Evolutionary conservation across 768 basidiomycete genomes (phyloP), one percentile per base, ranked within the genome.

Genomic region (Rhodotorula paludigena): DNA sequence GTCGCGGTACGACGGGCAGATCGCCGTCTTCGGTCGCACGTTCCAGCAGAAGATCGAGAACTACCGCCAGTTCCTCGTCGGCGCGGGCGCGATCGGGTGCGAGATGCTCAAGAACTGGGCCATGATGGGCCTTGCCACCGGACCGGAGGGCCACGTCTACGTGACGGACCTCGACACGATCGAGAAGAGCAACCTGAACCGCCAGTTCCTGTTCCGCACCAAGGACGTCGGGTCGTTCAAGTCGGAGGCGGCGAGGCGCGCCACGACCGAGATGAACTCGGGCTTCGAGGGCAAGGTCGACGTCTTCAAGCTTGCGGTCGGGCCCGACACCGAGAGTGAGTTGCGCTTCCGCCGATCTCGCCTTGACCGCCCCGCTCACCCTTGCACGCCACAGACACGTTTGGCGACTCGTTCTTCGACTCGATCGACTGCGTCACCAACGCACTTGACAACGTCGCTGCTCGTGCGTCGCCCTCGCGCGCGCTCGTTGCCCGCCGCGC

Each of bases 91-190:
- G 42, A 98, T 99, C 77, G 96, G 96, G 28, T 99, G 96, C 77
- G 96, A 99, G 81, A 98, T 98, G 96, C 81, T 99, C 75, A 99
- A 99, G 83, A 99, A 98, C 79, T 99, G 96, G 96, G 89, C 90
- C 72, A 89, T 98, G 91, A 94, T 98, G 84, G 96, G 96, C 68
- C 81, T 99, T 53, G 93, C 85, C 12, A 84, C 87, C 38, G 90
- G 90, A 18, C 81, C 84, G 23, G 82, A 86, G 48, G 96, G 90
- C 16, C 80, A 83, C 58, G 89, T 99, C 63, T 86, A 93, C 74
- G 90, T 98, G 63, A 98, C 96, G 10, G 96, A 99, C 78, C 79
- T 99, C 74, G 96, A 99, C 78, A 97, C 93, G 38, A 99, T 99
- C 77, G 96, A 99, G 82, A 99, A 99, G 84, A 92, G 90, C 74